Evolutionary conservation across 176 grass and related monocot species (phyloP), one percentile per base, ranked within the genome.

Genomic region (Guadua angustifolia): DNA sequence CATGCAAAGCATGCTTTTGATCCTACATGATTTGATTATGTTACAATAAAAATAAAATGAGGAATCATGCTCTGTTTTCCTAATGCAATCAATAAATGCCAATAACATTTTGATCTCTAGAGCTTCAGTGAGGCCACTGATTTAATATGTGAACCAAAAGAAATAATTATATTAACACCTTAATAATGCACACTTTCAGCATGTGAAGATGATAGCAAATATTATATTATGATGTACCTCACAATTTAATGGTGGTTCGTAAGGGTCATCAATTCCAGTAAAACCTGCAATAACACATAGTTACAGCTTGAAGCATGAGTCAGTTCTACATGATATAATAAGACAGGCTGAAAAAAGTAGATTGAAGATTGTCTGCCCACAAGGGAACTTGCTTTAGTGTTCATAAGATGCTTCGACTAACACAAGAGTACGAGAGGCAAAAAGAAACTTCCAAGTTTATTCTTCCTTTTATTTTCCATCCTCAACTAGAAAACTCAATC

Each of bases 261-360:
- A 98, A 44, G 95, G 95, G 84, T 95, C 95, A 84, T 98, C 91
- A 61, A 98, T 98, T 86, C 95, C 95, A 77, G 95, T 98, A 87
- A 98, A 98, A 86, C 95, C 95, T 98, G 90, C 40, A 94, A 85
- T 0, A 69, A 85, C 13, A 74, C 42, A 78, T 67, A 64, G 62
- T 68, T 76, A 52, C 11, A 71, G 8, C 6, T 45, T 85, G 72
- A 85, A 69, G 46, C 40, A 19, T 51, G 58, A 24, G 26, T 39
- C 13, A 71, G 32, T 3, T 18, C 32, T 16, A 86, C 4, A 72
- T 71, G 14, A 52, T 38, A 45, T 26, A 44, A 24, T 52, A 51
- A 66, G 73, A 38, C 16, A 81, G 2, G 35, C 47, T 17, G n/a
- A 62, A 17, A 44, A 49, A 57, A 15, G 4, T 11, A 56, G 16